Conservation (phyloP, 1,139 yeast species). For the Tardiomyces blankii region DNA sequence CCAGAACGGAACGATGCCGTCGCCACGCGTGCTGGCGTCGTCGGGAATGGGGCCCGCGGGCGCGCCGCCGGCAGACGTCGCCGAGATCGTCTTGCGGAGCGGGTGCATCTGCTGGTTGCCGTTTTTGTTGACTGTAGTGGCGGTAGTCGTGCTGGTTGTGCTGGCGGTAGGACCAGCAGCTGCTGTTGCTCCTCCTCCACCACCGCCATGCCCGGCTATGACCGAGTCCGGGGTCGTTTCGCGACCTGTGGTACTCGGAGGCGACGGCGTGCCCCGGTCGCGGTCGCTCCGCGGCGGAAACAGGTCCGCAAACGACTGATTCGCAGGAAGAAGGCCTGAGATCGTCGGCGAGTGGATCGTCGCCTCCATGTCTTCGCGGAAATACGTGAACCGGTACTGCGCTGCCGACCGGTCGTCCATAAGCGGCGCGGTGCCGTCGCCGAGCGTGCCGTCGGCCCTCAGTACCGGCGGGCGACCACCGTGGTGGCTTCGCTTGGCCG, state of each 20-base stretch:
- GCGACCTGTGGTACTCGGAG: neutral
- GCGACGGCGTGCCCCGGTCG: too few relatives aligned
- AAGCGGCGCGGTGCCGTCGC: constrained; percentile 3
- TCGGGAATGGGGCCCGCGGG: too few relatives aligned
- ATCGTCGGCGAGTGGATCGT: constrained; percentile 87
- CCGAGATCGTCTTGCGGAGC: too few relatives aligned
- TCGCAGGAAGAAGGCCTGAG: constrained; percentile 58
- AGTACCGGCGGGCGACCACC: constrained; percentile 11
- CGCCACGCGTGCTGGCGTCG: too few relatives aligned
- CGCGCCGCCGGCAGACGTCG: too few relatives aligned
- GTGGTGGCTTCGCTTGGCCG: constrained; percentile 9
- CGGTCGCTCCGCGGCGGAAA: constrained; percentile 14
- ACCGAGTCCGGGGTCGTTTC: neutral
- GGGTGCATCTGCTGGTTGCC: too few relatives aligned
- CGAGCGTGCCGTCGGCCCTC: constrained; percentile 5
- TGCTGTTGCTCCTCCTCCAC: too few relatives aligned
- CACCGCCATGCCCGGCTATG: neutral
- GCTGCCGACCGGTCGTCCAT: constrained; percentile 9
- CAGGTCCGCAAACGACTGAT: constrained; percentile 25
- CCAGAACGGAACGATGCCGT: constrained; percentile 36
- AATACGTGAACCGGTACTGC: constrained; percentile 66
- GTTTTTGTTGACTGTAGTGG: too few relatives aligned
- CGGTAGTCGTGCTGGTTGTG: too few relatives aligned
- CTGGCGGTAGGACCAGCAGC: too few relatives aligned
- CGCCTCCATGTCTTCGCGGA: constrained; percentile 77